These are phyloP conservation scores for Mycena olivaceomarginata DNA, from an alignment of 768 basidiomycete genomes.

Conservation along the genomic window DNA sequence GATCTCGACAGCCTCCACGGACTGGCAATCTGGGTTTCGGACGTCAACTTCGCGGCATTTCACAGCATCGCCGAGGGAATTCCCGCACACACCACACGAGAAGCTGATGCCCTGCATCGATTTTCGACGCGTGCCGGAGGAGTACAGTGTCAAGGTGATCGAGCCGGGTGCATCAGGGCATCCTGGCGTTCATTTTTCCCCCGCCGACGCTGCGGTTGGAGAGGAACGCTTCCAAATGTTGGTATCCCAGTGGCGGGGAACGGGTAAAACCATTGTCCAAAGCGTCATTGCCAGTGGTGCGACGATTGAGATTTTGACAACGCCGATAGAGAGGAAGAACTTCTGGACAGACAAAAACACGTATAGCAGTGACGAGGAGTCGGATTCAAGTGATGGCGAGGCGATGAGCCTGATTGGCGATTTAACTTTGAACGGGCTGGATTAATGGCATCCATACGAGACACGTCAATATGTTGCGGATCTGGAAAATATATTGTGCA, in stretches of 20 bases:
- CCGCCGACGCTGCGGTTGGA: slow-evolving; percentile 28
- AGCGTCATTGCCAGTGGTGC: slow-evolving; percentile 56
- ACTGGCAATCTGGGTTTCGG: slow-evolving; percentile 54
- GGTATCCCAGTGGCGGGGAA: slow-evolving; percentile 42
- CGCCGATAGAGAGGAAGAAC: slow-evolving; percentile 49
- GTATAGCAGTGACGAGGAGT: neutral
- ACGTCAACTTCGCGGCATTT: slow-evolving; percentile 49
- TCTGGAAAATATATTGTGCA: no score
- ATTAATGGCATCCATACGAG: no score
- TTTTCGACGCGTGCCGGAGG: slow-evolving; percentile 53
- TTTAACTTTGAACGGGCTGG: no score
- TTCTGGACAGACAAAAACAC: slow-evolving; percentile 51
- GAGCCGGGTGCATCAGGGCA: slow-evolving; percentile 30
- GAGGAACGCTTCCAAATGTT: slow-evolving; percentile 56
- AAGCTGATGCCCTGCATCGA: slow-evolving; percentile 57
- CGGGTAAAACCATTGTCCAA: slow-evolving; percentile 54
- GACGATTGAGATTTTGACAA: slow-evolving; percentile 52
- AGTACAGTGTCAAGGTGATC: slow-evolving; percentile 47
- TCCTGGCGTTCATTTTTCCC: slow-evolving; percentile 45
- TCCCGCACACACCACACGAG: slow-evolving; percentile 46
- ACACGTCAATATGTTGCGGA: no score
- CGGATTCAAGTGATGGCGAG: no score
- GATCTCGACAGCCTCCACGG: slow-evolving; percentile 57
- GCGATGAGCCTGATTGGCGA: no score
- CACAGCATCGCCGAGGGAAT: slow-evolving; percentile 49